Evolutionary conservation across 1,284 basidiomycete genomes (phyloP).

Genomic region (Malassezia japonica): DNA sequence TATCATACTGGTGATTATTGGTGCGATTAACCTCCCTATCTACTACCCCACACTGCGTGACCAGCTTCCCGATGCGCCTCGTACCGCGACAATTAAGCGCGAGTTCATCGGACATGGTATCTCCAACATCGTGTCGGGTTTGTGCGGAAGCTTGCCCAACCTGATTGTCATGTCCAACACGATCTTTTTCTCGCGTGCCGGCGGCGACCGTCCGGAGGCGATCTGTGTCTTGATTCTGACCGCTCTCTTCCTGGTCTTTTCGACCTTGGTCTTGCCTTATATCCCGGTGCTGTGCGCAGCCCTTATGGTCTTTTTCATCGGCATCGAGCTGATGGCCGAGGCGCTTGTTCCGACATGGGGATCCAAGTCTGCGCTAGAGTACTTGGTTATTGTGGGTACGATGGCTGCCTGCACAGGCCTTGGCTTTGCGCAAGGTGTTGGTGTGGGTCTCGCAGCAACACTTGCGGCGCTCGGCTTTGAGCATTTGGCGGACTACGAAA

Average conservation of each 20-base stretch:
- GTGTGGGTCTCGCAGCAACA: constrained; percentile 4
- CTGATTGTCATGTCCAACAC: constrained; percentile 10
- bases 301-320: constrained; percentile 8
- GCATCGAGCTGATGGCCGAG: constrained; percentile 12
- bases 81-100: background rate
- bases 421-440: constrained; percentile 10
- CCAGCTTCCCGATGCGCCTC: background rate
- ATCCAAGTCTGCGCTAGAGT: constrained; percentile 2
- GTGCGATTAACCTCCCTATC: constrained; percentile 8
- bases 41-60: constrained; percentile 8
- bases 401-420: constrained; percentile 7
- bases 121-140: background rate
- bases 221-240: background rate
- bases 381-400: constrained; percentile 9
- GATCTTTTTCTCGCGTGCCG: constrained; percentile 6
- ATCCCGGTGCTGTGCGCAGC: constrained; percentile 7
- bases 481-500: constrained; percentile 11
- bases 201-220: background rate
- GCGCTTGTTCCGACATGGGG: constrained; percentile 8
- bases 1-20: constrained; percentile 5
- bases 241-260: constrained; percentile 7
- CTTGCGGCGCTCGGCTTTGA: constrained; percentile 9
- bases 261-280: constrained; percentile 3
- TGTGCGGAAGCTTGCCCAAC: background rate
- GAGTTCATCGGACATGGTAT: constrained; percentile 10